phyloP scores from a whole-genome alignment of 2,329 filamentous ascomycete genomes.

The Rhynchosporium secalis region DNA sequence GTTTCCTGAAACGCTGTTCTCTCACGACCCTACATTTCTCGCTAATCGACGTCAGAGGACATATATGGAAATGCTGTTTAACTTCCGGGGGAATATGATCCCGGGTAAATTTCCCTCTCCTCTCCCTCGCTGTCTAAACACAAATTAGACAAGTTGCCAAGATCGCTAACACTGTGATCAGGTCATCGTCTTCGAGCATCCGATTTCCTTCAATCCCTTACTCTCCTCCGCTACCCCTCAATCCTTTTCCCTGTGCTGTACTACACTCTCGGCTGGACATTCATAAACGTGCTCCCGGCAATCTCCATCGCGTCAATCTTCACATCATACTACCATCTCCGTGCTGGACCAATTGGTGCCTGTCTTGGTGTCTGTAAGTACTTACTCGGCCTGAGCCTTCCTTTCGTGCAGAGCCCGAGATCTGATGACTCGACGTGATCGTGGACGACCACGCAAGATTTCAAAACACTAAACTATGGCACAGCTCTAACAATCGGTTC shows the following conservation, averaged over 20 bases:
- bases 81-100: conserved; percentile 34
- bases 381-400: too few species aligned
- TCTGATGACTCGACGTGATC: too few species aligned
- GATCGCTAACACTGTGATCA: background rate
- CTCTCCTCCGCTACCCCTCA: conserved; percentile 37
- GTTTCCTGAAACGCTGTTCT: conserved; percentile 39
- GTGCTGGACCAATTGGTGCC: conserved; percentile 34
- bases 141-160: background rate
- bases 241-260: conserved; percentile 37
- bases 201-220: conserved; percentile 36
- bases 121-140: background rate
- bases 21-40: conserved; percentile 33
- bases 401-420: too few species aligned
- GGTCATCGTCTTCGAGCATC: conserved; percentile 30
- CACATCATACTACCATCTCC: conserved; percentile 32
- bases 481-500: conserved; percentile 31
- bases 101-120: conserved; percentile 15
- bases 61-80: conserved; percentile 34
- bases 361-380: conserved; percentile 29
- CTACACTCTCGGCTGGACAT: conserved; percentile 37
- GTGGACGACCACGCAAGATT: too few species aligned
- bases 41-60: conserved; percentile 29
- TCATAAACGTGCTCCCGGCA: conserved; percentile 37
- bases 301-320: conserved; percentile 35
- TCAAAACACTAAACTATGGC: too few species aligned